A percentile compares a stretch with the other conserved stretches of the same genome.
Conservation (phyloP, 2,329 filamentous ascomycete species). For the Sphaerulina populicola region DNA sequence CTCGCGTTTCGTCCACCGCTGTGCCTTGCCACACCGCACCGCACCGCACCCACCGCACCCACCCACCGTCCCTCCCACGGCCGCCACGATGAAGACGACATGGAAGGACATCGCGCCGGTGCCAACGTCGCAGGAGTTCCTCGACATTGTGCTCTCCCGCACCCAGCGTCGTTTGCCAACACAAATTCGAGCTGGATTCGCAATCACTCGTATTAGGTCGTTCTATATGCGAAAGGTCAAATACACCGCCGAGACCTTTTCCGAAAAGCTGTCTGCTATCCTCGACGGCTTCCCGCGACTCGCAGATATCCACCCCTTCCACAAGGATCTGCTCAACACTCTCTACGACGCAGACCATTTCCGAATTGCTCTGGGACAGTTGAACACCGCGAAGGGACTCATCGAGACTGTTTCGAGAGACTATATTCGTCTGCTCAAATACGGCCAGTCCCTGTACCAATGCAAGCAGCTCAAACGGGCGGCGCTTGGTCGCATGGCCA, state of each 20-base stretch:
- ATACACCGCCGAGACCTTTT: constrained; percentile 93
- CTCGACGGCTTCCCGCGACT: constrained; percentile 88
- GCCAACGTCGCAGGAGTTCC: constrained; percentile 87
- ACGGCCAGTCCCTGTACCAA: constrained; percentile 93
- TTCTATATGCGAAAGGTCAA: constrained; percentile 99
- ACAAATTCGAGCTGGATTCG: constrained; percentile 91
- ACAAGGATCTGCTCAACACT: constrained; percentile 86
- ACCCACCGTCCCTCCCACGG: neutral
- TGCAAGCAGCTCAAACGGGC: constrained; percentile 98
- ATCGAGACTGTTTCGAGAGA: constrained; percentile 95
- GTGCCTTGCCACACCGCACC: constrained; percentile 5
- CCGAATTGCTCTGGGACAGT: constrained; percentile 87
- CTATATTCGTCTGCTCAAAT: constrained; percentile 92
- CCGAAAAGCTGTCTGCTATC: constrained; percentile 83
- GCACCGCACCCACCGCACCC: neutral
- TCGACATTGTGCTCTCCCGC: constrained; percentile 91
- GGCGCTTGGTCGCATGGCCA: constrained; percentile 94
- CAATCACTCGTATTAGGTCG: constrained; percentile 85
- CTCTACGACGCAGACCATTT: constrained; percentile 98
- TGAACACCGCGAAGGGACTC: constrained; percentile 90
- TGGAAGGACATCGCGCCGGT: constrained; percentile 48
- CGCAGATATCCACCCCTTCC: constrained; percentile 92
- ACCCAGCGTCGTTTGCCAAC: constrained; percentile 90
- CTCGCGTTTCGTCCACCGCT: neutral
- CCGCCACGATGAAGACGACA: constrained; percentile 48